A percentile compares a stretch with the other conserved stretches of the same genome.
Evolutionary conservation across 2,329 filamentous ascomycete species (phyloP).

Genomic region (Diaporthe capsici): DNA sequence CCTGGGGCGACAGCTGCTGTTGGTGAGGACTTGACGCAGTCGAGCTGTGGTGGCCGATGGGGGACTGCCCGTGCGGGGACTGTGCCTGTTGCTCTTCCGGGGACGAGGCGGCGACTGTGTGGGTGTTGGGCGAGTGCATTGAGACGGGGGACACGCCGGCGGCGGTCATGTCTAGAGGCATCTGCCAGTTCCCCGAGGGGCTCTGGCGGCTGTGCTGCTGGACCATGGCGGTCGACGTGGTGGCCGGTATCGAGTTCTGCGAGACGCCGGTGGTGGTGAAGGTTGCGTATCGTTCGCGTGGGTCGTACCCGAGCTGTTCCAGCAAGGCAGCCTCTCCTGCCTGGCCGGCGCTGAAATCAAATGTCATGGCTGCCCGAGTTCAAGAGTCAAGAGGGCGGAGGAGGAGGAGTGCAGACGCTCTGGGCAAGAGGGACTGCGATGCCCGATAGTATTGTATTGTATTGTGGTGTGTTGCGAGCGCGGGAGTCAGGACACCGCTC

Average conservation of each 20-base stretch:
- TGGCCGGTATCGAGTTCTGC: conserved; percentile 54
- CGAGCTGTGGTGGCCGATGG: conserved; percentile 57
- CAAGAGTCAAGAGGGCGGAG: conserved; percentile 47
- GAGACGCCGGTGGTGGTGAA: conserved; percentile 57
- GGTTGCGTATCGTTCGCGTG: conserved; percentile 67
- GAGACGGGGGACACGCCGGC: conserved; percentile 48
- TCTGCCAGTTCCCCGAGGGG: conserved; percentile 61
- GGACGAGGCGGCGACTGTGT: conserved; percentile 63
- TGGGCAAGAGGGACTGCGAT: conserved; percentile 54
- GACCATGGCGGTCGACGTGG: conserved; percentile 49
- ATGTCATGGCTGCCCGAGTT: conserved; percentile 63
- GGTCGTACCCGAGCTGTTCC: conserved; percentile 72
- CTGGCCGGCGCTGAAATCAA: conserved; percentile 69
- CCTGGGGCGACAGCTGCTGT: conserved; percentile 65
- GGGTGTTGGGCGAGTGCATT: conserved; percentile 57
- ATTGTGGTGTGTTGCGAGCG: conserved; percentile 52
- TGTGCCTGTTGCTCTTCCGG: conserved; percentile 65
- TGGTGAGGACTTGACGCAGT: conserved; percentile 68
- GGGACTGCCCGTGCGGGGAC: conserved; percentile 57
- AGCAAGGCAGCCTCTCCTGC: conserved; percentile 70
- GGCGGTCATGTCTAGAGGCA: conserved; percentile 64
- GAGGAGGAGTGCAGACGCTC: conserved; percentile 49
- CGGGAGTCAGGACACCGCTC: conserved; percentile 60
- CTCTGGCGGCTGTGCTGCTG: conserved; percentile 55
- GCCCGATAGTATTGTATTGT: conserved; percentile 61